A percentile compares a stretch with the other conserved stretches of the same genome.
These are phyloP conservation scores for Gastroboletus turbinatus DNA, from an alignment of 1,284 basidiomycete genomes.

Conservation along the genomic window DNA sequence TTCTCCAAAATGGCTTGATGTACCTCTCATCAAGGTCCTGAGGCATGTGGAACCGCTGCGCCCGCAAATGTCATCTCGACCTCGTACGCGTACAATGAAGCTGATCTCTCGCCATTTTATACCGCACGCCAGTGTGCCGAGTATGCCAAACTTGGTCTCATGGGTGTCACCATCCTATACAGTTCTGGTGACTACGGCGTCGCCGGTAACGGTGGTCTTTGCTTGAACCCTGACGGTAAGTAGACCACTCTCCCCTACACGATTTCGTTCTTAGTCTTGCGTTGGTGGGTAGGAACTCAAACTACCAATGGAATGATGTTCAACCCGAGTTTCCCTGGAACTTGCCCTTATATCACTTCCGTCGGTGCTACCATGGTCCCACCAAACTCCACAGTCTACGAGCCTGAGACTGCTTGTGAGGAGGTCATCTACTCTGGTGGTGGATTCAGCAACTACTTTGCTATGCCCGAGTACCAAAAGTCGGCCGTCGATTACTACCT, in stretches of 20 bases:
- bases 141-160: slow-evolving; percentile 46
- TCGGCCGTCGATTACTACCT: slow-evolving; percentile 35
- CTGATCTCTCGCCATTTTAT: slow-evolving; percentile 40
- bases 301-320: slow-evolving; percentile 32
- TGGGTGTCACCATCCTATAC: slow-evolving; percentile 42
- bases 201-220: slow-evolving; percentile 36
- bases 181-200: slow-evolving; percentile 42
- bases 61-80: slow-evolving; percentile 45
- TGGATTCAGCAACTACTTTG: slow-evolving; percentile 46
- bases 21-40: slow-evolving; percentile 22
- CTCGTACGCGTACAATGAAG: slow-evolving; percentile 43
- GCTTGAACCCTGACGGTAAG: slow-evolving; percentile 29
- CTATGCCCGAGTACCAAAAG: slow-evolving; percentile 39
- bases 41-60: slow-evolving; percentile 39
- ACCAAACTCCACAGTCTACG: slow-evolving; percentile 37
- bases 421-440: slow-evolving; percentile 44
- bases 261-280: background rate
- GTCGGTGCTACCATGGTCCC: slow-evolving; percentile 57
- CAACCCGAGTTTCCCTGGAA: slow-evolving; percentile 53
- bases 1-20: background rate
- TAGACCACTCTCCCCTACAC: background rate
- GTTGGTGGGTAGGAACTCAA: slow-evolving; percentile 22
- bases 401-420: slow-evolving; percentile 39
- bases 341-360: slow-evolving; percentile 56
- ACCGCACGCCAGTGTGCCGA: slow-evolving; percentile 13